phyloP scores from a whole-genome alignment of 192 early-diverging fungal species.

The Gonapodya sp. region DNA sequence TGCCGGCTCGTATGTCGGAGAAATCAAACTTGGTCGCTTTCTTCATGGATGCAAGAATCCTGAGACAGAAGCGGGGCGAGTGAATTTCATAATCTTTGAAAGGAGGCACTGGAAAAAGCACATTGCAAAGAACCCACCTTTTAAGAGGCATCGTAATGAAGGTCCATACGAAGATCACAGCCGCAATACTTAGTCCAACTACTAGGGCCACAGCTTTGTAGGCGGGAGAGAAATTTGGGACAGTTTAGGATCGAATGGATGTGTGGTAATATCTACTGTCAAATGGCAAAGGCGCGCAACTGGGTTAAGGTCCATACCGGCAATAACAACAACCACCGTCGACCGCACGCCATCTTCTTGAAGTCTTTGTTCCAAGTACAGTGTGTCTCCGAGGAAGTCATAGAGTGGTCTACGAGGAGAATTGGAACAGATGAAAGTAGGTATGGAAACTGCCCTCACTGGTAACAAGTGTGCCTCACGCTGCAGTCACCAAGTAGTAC shows the following conservation, averaged over 20 bases:
- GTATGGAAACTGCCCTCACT: background rate
- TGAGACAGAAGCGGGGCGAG: background rate
- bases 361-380: background rate
- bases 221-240: background rate
- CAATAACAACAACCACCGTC: background rate
- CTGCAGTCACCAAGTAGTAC: background rate
- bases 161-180: background rate
- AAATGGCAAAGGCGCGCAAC: background rate
- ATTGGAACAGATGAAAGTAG: background rate
- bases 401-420: background rate
- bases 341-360: background rate
- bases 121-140: background rate
- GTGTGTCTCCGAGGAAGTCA: background rate
- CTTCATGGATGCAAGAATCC: constrained; percentile 1
- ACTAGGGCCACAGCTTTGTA: background rate
- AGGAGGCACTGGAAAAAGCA: background rate
- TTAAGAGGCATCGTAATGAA: background rate
- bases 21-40: background rate
- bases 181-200: background rate
- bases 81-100: background rate
- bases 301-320: background rate
- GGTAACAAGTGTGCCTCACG: background rate
- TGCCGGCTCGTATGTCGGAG: background rate
- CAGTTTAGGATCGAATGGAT: background rate
- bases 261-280: background rate